Evolutionary conservation across 2,329 filamentous ascomycete species (phyloP).

Genomic region (Penicillium sp.): DNA sequence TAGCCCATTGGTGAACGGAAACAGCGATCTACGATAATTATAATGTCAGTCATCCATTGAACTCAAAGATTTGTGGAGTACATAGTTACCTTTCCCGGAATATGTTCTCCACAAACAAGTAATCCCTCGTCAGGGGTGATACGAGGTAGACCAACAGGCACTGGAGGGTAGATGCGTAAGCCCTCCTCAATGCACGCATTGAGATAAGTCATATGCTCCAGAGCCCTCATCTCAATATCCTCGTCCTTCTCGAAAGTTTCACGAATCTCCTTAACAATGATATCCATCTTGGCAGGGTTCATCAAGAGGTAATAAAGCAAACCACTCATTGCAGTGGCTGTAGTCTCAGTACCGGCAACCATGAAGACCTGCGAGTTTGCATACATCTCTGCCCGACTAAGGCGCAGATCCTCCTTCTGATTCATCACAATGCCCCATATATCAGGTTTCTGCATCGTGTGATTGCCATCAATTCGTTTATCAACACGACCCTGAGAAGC

Average conservation of each 20-base stretch:
- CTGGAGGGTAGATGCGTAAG: constrained; percentile 48
- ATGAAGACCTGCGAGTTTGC: constrained; percentile 31
- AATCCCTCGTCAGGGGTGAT: constrained; percentile 37
- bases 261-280: constrained; percentile 46
- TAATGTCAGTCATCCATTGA: neutral
- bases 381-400: neutral
- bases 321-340: constrained; percentile 48
- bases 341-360: constrained; percentile 54
- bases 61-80: neutral
- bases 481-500: neutral
- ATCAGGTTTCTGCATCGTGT: neutral
- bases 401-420: neutral
- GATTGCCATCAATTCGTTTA: neutral
- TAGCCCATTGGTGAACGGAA: constrained; percentile 27
- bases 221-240: constrained; percentile 11
- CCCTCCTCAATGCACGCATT: constrained; percentile 50
- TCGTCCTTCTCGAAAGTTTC: constrained; percentile 12
- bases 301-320: constrained; percentile 44
- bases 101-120: constrained; percentile 36
- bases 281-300: constrained; percentile 37
- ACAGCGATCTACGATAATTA: constrained; percentile 19
- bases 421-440: constrained; percentile 1
- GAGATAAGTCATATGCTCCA: constrained; percentile 37
- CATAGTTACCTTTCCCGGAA: constrained; percentile 32
- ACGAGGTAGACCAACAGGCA: constrained; percentile 43